Base-by-base conservation (phyloP, 208 protist genomes). In the Wallacemonas rigidus region DNA sequence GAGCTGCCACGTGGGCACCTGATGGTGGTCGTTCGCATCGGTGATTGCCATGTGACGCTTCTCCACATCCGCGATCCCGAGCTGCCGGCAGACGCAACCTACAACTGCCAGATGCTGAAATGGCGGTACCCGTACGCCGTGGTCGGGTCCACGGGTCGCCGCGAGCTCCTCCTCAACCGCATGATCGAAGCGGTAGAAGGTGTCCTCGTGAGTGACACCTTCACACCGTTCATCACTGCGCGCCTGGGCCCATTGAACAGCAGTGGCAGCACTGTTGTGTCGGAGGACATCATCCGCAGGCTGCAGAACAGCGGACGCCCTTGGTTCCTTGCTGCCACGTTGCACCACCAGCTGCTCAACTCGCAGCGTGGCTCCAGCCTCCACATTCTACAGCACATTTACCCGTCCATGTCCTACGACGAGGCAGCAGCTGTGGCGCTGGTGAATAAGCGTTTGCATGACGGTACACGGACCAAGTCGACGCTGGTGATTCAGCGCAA, bases 91-190 rank as follows among this genome's bases (percentile, higher is more conserved):
- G 85, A 93, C 50, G 85, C 89, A 4, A 78, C 72, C 54, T 97
- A 90, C 76, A 90, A 93, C 80, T 79, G 65, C 60, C 86, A 89
- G 68, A 95, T 95, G 86, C 87, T 93, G 55, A 92, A 89, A 69
- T 97, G 92, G 92, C 86, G 89, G 50, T 97, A 95, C 74, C 83
- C 88, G 4, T 94, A 88, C 72, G 81, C 85, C 50, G 69, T 95
- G 26, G 83, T 88, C 15, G 92, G 92, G 40, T 84, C 64, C 6
- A 76, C 81, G 35, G 92, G 89, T 2, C 69, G 86, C 41, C 79
- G 87, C 14, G 88, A 93, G 76, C 68, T 93, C 3, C 80, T 93
- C 74, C 79, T 95, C 14, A 89, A 94, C 69, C 83, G 86, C 55
- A 94, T 95, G 89, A 72, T 95, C 48, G 85, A 92, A 35, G 82